These are phyloP conservation scores for Oryza australiensis DNA, from an alignment of 176 grass and related monocot species.

Conservation along the genomic window DNA sequence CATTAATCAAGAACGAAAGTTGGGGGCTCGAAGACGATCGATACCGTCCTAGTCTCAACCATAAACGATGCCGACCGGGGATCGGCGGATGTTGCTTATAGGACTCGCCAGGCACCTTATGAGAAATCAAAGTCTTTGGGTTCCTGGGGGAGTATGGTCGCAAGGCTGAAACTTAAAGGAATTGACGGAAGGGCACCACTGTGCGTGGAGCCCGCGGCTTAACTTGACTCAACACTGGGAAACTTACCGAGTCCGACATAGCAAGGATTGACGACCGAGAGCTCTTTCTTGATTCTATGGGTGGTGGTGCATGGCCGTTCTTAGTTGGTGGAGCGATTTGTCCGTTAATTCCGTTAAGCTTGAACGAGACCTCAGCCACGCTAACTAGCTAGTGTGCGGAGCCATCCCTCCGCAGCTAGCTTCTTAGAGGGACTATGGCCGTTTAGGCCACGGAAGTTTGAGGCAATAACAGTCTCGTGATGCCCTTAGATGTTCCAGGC, in stretches of 20 bases:
- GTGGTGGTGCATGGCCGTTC: too few species aligned
- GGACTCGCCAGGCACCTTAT: conserved; percentile 46
- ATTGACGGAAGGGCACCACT: conserved; percentile 30
- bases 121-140: too few species aligned
- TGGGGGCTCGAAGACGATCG: conserved; percentile 69
- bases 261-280: too few species aligned
- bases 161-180: conserved; percentile 31
- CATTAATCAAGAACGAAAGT: conserved; percentile 73
- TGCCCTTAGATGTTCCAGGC: conserved; percentile 81
- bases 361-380: neutral
- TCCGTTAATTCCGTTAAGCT: too few species aligned
- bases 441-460: conserved; percentile 68
- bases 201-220: conserved; percentile 21
- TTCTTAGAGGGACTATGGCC: conserved; percentile 82
- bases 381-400: conserved; percentile 60
- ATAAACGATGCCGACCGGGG: conserved; percentile 64
- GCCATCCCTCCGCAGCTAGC: conserved; percentile 62
- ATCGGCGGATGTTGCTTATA: conserved; percentile 68
- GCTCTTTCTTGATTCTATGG: too few species aligned
- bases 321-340: too few species aligned
- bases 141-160: neutral
- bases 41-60: conserved; percentile 69
- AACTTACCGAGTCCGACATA: too few species aligned
- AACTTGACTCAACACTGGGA: conserved; percentile 36
- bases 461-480: conserved; percentile 84